Conservation (phyloP, 2,329 filamentous ascomycete species). For the Coleophoma crateriformis region DNA sequence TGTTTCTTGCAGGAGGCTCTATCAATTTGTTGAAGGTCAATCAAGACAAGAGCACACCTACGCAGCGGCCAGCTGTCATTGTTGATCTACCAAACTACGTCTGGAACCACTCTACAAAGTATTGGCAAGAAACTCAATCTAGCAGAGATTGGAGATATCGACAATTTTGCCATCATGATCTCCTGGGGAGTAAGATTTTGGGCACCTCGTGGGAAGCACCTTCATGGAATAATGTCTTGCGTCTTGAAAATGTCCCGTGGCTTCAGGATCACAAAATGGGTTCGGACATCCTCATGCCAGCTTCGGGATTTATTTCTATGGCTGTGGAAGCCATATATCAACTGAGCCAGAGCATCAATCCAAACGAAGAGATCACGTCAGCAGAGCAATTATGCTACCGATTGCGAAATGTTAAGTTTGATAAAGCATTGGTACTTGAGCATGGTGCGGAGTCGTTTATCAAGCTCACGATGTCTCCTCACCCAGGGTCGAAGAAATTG, state of each 20-base stretch:
- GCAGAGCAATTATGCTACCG: slow-evolving; percentile 3
- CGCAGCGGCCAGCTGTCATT: slow-evolving; percentile 19
- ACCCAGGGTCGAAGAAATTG: background rate
- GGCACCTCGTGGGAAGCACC: slow-evolving; percentile 14
- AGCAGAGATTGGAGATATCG: slow-evolving; percentile 39
- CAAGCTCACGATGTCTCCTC: background rate
- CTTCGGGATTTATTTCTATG: slow-evolving; percentile 12
- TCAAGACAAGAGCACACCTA: background rate
- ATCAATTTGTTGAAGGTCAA: slow-evolving; percentile 30
- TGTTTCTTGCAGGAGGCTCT: slow-evolving; percentile 3
- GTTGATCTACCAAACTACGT: slow-evolving; percentile 43
- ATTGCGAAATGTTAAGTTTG: slow-evolving; percentile 13
- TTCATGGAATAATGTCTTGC: slow-evolving; percentile 22
- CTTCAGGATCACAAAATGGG: slow-evolving; percentile 45
- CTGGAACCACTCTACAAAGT: slow-evolving; percentile 46
- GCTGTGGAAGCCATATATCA: slow-evolving; percentile 15
- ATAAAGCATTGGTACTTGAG: slow-evolving; percentile 16
- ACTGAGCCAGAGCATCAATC: background rate
- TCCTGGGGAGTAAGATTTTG: slow-evolving; percentile 34
- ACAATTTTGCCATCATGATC: slow-evolving; percentile 39
- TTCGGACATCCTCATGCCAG: slow-evolving; percentile 42
- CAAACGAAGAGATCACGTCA: background rate
- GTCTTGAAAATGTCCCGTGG: slow-evolving; percentile 41
- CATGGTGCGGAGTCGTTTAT: slow-evolving; percentile 1
- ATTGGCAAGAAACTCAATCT: slow-evolving; percentile 47